Base-by-base conservation (phyloP, 129 eudicot genomes). In the Chrysanthemum seticuspe region DNA sequence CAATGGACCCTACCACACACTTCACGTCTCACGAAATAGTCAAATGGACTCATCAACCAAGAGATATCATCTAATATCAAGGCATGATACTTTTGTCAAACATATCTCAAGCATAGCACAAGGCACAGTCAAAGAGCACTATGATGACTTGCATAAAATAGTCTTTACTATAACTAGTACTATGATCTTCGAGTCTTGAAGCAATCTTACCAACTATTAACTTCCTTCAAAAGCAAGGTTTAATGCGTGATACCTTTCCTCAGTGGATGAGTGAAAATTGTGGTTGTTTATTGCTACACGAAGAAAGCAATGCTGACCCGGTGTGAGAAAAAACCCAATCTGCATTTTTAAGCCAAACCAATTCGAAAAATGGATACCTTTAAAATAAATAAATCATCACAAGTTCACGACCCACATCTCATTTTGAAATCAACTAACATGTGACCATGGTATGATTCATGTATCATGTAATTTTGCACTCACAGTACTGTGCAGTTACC, bases 281-380 rank as follows among this genome's bases (percentile, higher is more conserved):
- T 75, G 79, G 85, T 80, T 81, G 91, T 75, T 83, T 86, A 88
- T 81, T 81, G 97, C 86, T 83, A 87, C 89, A 95, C 94, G 96
- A 85, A 86, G 85, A 92, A 85, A 80, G 88, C 92, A 84, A 86
- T 80, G 99, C 82, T 89, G 91, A 89, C 95, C 85, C 87, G 81
- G 78, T 79, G 87, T 72, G 86, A 79, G 77, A 55, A 65, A 84
- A 86, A 86, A 83, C 87, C 85, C 89, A 83, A 95, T 95, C 97
- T 95, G 99, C 99, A 95, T 84, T 90, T 94, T 90, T 90, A 79
- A 86, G 83, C 90, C 87, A 92, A 95, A 84, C 96, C 94, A 95
- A 85, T 89, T 86, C 91, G 85, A 85, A 84, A 88, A 84, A 84
- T 77, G 71, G 96, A 85, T 88, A 92, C 82, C 90, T 88, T 86